A percentile compares a stretch with the other conserved stretches of the same genome.
Evolutionary conservation across 345 rosid genomes (phyloP).

Genomic region (Eucalyptus camaldulensis): DNA sequence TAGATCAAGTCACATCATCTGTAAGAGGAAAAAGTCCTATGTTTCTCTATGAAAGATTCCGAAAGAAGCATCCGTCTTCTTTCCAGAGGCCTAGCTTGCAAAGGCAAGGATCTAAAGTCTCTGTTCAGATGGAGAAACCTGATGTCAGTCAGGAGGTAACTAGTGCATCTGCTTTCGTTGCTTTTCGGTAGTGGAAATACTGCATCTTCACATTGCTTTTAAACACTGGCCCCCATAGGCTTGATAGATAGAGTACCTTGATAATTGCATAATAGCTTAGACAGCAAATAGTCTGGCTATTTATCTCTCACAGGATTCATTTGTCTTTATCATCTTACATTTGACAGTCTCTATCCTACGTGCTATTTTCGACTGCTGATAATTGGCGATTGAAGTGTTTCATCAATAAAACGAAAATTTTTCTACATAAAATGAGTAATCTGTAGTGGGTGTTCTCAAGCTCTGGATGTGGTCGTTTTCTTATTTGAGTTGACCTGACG

Average conservation of each 20-base stretch:
- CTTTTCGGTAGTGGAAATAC: not conserved
- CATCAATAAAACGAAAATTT: not conserved
- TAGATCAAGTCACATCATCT: conserved; percentile 48
- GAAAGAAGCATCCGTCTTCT: conserved; percentile 18
- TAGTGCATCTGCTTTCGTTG: not conserved
- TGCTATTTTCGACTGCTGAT: not conserved
- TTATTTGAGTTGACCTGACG: not conserved
- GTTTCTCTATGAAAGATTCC: conserved; percentile 25
- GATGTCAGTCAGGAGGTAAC: conserved; percentile 81
- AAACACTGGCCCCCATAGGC: not conserved
- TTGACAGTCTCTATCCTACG: not conserved
- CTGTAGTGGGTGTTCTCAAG: not conserved
- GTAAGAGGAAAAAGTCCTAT: conserved; percentile 45
- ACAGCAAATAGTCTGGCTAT: not conserved
- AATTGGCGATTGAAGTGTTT: not conserved
- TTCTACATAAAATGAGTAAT: not conserved
- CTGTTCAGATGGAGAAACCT: conserved; percentile 58
- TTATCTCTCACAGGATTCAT: not conserved
- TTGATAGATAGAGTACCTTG: not conserved
- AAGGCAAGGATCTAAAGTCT: conserved; percentile 52
- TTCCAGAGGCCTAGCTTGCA: conserved; percentile 37
- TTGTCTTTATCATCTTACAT: not conserved
- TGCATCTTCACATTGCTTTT: not conserved
- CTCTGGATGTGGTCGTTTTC: not conserved
- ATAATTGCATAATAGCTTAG: not conserved